A percentile compares a stretch with the other conserved stretches of the same genome.
phyloP scores from a whole-genome alignment of 345 rosid species.

The Eucalyptus microcorys region DNA sequence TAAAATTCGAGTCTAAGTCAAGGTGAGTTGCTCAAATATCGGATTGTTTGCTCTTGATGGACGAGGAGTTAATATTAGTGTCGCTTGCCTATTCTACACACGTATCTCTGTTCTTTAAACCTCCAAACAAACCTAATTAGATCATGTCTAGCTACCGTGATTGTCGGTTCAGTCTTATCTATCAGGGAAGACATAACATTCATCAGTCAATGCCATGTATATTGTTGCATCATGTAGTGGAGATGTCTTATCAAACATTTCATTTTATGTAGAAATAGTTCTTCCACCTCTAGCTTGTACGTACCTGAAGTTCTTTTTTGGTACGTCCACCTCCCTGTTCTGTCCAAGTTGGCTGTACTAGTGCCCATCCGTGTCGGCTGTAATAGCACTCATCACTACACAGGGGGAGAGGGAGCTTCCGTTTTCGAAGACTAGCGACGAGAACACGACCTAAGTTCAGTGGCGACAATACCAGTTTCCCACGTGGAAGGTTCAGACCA shows the following conservation, averaged over 20 bases:
- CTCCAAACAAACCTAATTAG: background rate
- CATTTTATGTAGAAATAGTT: background rate
- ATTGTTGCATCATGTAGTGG: background rate
- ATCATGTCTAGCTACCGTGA: background rate
- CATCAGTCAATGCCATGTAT: background rate
- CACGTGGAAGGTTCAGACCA: conserved; percentile 1
- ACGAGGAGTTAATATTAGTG: background rate
- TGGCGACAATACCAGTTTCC: conserved; percentile 23
- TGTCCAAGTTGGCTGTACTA: background rate
- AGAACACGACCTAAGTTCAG: conserved; percentile 19
- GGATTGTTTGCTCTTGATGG: background rate
- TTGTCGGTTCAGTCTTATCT: background rate
- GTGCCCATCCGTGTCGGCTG: background rate
- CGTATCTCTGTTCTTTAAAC: background rate
- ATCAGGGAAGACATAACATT: background rate
- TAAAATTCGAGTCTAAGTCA: background rate
- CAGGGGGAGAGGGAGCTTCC: conserved; percentile 10
- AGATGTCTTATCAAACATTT: background rate
- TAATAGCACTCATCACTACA: conserved; percentile 19
- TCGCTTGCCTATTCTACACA: background rate
- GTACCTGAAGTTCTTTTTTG: conserved; percentile 16
- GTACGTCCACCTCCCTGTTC: background rate
- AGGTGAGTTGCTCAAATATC: background rate
- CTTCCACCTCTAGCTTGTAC: background rate
- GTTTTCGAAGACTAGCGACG: conserved; percentile 15